Conservation (phyloP, 2,329 filamentous ascomycete species). For the Stachybotrys elegans region DNA sequence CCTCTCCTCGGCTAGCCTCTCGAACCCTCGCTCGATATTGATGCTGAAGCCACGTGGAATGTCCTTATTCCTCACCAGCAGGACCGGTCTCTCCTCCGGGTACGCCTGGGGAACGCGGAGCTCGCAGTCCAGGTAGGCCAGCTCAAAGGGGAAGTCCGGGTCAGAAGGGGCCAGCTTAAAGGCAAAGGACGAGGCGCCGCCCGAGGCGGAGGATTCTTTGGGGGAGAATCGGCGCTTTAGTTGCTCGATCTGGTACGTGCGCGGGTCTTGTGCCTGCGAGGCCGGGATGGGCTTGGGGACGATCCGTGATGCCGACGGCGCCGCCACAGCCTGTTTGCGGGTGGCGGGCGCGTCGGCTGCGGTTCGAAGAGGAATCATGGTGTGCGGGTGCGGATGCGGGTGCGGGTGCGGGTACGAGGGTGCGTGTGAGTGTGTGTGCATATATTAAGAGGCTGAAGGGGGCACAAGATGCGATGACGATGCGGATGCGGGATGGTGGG, state of each 20-base stretch:
- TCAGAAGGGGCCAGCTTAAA: slow-evolving; percentile 71
- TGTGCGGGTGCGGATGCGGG: neutral
- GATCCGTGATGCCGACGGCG: slow-evolving; percentile 41
- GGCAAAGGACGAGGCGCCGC: slow-evolving; percentile 50
- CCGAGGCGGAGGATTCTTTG: slow-evolving; percentile 33
- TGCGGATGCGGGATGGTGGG: too few relatives aligned
- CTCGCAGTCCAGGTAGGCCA: slow-evolving; percentile 63
- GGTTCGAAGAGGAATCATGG: slow-evolving; percentile 34
- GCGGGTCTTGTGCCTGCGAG: slow-evolving; percentile 60
- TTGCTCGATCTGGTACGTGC: slow-evolving; percentile 71
- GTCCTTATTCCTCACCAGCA: slow-evolving; percentile 62
- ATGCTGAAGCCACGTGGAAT: slow-evolving; percentile 68
- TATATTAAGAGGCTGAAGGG: too few relatives aligned
- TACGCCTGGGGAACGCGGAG: slow-evolving; percentile 61
- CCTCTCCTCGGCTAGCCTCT: slow-evolving; percentile 53
- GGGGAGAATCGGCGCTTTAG: slow-evolving; percentile 61
- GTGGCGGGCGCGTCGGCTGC: slow-evolving; percentile 22
- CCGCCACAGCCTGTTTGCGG: slow-evolving; percentile 41
- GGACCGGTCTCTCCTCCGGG: slow-evolving; percentile 50
- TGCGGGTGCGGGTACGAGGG: neutral
- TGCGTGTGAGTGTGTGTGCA: neutral
- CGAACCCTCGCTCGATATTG: slow-evolving; percentile 73
- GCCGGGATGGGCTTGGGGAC: slow-evolving; percentile 62
- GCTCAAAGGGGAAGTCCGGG: slow-evolving; percentile 77
- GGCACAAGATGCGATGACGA: too few relatives aligned